Evolutionary conservation across 805 yeast species (phyloP).

Genomic region (Kluyveromyces siamensis): DNA sequence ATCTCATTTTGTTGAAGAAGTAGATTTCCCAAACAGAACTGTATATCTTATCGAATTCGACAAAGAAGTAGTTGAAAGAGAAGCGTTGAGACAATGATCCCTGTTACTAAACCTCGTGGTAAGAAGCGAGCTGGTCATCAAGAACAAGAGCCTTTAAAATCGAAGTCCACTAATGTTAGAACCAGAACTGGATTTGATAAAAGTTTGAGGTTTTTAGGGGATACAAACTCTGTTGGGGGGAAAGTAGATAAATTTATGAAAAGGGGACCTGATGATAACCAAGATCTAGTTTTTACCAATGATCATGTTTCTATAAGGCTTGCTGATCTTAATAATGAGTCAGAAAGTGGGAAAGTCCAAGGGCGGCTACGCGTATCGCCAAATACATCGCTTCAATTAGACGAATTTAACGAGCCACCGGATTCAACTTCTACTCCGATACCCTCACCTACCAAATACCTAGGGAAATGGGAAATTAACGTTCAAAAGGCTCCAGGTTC

Average conservation of each 20-base stretch:
- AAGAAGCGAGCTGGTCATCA: slow-evolving; percentile 2
- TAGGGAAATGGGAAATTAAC: neutral
- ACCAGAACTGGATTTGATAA: slow-evolving; percentile 1
- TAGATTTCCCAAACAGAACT: slow-evolving; percentile 49
- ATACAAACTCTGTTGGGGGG: slow-evolving; percentile 2
- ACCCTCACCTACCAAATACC: neutral
- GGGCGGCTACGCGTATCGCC: slow-evolving; percentile 6
- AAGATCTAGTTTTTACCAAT: slow-evolving; percentile 1
- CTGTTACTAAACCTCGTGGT: neutral
- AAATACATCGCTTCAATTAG: slow-evolving; percentile 14
- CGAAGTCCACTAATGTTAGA: slow-evolving; percentile 11
- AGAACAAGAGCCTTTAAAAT: slow-evolving; percentile 8
- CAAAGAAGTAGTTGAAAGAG: slow-evolving; percentile 46
- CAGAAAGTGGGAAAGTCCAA: neutral
- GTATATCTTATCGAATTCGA: slow-evolving; percentile 72
- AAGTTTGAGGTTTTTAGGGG: neutral
- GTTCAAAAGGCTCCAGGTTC: neutral
- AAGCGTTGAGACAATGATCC: slow-evolving; percentile 30
- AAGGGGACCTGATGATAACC: neutral
- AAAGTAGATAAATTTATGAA: neutral
- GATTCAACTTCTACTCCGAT: slow-evolving; percentile 25
- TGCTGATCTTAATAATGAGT: neutral
- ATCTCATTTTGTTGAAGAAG: slow-evolving; percentile 68
- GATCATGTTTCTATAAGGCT: slow-evolving; percentile 4
- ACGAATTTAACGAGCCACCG: slow-evolving; percentile 25